Conservation (phyloP, 768 basidiomycete species). For the Coprinopsis strossmayeri region DNA sequence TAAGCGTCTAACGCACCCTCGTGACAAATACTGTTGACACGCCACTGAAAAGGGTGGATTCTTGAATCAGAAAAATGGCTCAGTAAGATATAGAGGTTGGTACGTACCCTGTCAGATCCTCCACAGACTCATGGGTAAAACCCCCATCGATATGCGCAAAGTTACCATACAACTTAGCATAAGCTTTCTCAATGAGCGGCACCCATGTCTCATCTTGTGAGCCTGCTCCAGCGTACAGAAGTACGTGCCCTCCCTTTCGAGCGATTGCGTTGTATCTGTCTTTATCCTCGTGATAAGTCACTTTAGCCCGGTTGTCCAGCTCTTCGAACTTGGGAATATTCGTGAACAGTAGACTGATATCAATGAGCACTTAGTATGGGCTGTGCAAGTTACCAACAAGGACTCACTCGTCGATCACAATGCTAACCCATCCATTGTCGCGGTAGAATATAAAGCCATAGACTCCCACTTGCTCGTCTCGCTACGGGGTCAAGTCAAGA, state of each 20-base stretch:
- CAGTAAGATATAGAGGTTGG: neutral
- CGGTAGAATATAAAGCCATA: slow-evolving; percentile 55
- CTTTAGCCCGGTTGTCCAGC: slow-evolving; percentile 31
- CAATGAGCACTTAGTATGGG: neutral
- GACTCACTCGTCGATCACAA: slow-evolving; percentile 50
- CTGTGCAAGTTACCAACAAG: neutral
- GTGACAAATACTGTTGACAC: slow-evolving; percentile 29
- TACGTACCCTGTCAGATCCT: slow-evolving; percentile 46
- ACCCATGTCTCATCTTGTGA: slow-evolving; percentile 36
- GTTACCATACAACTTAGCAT: slow-evolving; percentile 44
- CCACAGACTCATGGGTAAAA: slow-evolving; percentile 35
- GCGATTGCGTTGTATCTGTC: neutral
- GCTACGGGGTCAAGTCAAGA: slow-evolving; percentile 17
- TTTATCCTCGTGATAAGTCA: slow-evolving; percentile 16
- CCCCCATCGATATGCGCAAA: slow-evolving; percentile 29
- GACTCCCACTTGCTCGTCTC: slow-evolving; percentile 46
- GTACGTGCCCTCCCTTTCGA: neutral
- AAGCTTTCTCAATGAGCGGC: slow-evolving; percentile 44
- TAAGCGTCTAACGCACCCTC: too few species aligned
- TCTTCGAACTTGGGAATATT: slow-evolving; percentile 46
- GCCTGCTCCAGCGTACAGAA: neutral
- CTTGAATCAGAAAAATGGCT: too few species aligned
- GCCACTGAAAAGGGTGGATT: slow-evolving; percentile 21
- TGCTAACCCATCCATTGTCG: slow-evolving; percentile 44
- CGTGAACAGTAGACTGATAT: slow-evolving; percentile 39